Evolutionary conservation across 2,329 filamentous ascomycete species (phyloP), one percentile per base, ranked within the genome.

Genomic region (Colletotrichum coccodes): DNA sequence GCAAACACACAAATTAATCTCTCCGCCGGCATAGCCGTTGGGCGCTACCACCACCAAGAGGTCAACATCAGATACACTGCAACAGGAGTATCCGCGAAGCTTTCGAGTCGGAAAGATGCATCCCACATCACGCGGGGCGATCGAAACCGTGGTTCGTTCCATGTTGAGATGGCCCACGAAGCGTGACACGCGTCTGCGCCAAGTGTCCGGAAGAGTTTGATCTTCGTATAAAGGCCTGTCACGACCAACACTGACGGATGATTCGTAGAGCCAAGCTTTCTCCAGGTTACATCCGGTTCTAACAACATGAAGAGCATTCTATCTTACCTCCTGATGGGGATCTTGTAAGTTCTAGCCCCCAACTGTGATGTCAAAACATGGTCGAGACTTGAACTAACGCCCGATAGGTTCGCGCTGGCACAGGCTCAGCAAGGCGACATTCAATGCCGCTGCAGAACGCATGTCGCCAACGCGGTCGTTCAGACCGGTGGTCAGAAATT

Each of bases 361-460:
- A 6, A 5, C 6, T 32, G 3, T 11, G 34, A 18, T 16, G 8
- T 12, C 30, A 18, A 28, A 12, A 21, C 11, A 34, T 9, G 4
- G 30, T 3, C 5, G 26, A 11, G 12, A 12, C 32, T 54, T 8
- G 3, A 26, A 18, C 50, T 26, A 30, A 56, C 18, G 6, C 1
- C 3, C 6, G 16, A 40, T 6, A 68, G 65, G 21, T 60, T 68
- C 47, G 49, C 32, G 18, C 34, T 68, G 47, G 65, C 46, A 23
- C 54, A 65, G 18, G 65, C 65, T n/a, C 65, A 68, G 49, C 61
- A 65, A 23, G 60, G 47, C 40, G 47, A 57, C 42, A 68, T 68
- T 6, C 65, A 68, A 28, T 68, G 65, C 49, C 61, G 58, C 12
- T 68, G 65, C 40, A 60, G 46, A 30, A 44, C 65, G 6, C 42